These are phyloP conservation scores for Tolypocladium endophyticum DNA, from an alignment of 2,329 filamentous ascomycete species.

Conservation along the genomic window DNA sequence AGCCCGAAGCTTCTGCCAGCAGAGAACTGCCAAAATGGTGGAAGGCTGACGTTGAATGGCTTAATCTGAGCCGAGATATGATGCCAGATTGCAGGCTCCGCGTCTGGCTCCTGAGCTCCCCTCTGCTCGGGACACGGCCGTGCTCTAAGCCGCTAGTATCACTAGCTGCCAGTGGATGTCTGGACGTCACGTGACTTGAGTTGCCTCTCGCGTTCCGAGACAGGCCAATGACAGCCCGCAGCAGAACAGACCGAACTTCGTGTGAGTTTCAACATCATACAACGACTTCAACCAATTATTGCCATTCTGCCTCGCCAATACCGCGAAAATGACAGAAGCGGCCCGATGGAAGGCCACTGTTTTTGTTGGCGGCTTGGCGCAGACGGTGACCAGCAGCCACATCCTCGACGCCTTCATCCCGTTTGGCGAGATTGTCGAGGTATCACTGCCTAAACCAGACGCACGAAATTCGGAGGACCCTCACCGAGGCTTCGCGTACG, in stretches of 20 bases:
- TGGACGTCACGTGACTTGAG: constrained; percentile 2
- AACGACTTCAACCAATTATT: not conserved
- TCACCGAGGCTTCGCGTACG: constrained; percentile 91
- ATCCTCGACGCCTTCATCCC: constrained; percentile 90
- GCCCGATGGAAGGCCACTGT: constrained; percentile 82
- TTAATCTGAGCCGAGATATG: constrained; percentile 17
- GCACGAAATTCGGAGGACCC: constrained; percentile 64
- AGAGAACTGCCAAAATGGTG: constrained; percentile 12
- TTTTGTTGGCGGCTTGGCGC: constrained; percentile 82
- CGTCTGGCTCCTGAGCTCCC: constrained; percentile 18
- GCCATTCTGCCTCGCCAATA: not conserved
- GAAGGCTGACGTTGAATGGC: constrained; percentile 2
- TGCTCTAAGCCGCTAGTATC: not conserved
- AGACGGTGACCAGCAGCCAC: constrained; percentile 61
- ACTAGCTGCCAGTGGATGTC: constrained; percentile 3
- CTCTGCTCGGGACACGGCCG: constrained; percentile 2
- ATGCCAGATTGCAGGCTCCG: constrained; percentile 35
- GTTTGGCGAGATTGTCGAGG: constrained; percentile 89
- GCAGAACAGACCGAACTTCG: not conserved
- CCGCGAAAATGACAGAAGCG: constrained; percentile 60
- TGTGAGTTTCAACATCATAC: not conserved
- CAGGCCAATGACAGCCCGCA: not conserved
- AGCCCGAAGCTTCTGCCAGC: constrained; percentile 19
- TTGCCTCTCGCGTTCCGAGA: not conserved
- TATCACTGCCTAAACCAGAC: constrained; percentile 83